These are phyloP conservation scores for Debaryomyces hansenii DNA, from an alignment of 805 yeast genomes.

Conservation along the genomic window DNA sequence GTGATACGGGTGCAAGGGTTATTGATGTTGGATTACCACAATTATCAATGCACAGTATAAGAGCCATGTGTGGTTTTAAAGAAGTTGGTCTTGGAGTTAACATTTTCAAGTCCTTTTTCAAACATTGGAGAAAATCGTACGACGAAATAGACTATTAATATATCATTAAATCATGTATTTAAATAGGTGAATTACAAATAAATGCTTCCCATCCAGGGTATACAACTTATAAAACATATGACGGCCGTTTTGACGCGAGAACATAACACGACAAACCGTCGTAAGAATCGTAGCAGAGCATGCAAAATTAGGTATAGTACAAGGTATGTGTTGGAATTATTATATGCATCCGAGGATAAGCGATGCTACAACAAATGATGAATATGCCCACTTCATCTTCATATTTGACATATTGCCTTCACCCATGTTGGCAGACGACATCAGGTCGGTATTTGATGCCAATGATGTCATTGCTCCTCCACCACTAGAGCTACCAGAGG, in stretches of 20 bases:
- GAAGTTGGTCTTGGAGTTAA: constrained; percentile 40
- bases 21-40: constrained; percentile 44
- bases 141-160: neutral
- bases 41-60: constrained; percentile 43
- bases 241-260: too few species aligned
- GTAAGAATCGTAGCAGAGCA: neutral
- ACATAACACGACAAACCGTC: neutral
- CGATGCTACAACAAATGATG: neutral
- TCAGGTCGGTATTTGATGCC: neutral
- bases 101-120: constrained; percentile 31
- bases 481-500: neutral
- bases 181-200: too few species aligned
- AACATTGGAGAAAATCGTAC: constrained; percentile 23
- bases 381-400: neutral
- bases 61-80: constrained; percentile 38
- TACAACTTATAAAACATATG: too few species aligned
- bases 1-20: constrained; percentile 35
- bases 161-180: neutral
- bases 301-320: neutral
- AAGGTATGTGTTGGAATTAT: neutral
- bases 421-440: neutral
- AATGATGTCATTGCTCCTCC: neutral
- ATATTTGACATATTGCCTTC: neutral
- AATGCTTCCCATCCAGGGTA: too few species aligned
- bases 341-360: neutral